A percentile compares a stretch with the other conserved stretches of the same genome.
Conservation (phyloP, 768 basidiomycete genomes). For the Rhizopogon rudus region DNA sequence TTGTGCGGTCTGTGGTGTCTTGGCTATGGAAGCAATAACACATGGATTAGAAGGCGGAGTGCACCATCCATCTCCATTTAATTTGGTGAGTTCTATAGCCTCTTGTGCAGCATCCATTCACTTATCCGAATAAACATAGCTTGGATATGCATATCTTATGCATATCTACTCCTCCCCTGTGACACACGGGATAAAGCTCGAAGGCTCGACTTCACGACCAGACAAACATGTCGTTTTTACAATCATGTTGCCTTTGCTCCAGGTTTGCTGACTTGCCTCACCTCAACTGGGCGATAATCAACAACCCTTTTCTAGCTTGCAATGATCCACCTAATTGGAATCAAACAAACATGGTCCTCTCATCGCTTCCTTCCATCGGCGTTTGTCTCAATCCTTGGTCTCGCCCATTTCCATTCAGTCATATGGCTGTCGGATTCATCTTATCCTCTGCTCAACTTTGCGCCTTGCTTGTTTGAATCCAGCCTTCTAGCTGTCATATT, state of each 20-base stretch:
- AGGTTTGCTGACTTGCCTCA: conserved; percentile 36
- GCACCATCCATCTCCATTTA: conserved; percentile 59
- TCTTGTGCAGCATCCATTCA: conserved; percentile 5
- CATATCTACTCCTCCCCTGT: conserved; percentile 69
- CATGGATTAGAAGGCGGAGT: conserved; percentile 63
- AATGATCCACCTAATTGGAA: conserved; percentile 61
- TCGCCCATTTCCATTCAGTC: conserved; percentile 65
- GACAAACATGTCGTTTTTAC: conserved; percentile 72
- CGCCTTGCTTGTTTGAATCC: conserved; percentile 71
- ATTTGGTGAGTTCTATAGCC: conserved; percentile 46
- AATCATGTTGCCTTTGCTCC: conserved; percentile 66
- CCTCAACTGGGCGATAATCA: not conserved
- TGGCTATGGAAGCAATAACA: conserved; percentile 61
- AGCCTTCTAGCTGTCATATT: conserved; percentile 51
- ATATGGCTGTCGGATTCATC: conserved; percentile 40
- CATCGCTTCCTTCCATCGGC: conserved; percentile 70
- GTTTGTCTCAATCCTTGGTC: conserved; percentile 51
- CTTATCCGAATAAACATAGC: conserved; percentile 31
- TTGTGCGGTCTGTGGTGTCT: conserved; percentile 57
- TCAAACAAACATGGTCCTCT: conserved; percentile 56
- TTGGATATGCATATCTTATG: conserved; percentile 73
- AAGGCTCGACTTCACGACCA: conserved; percentile 53
- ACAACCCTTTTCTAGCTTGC: conserved; percentile 38
- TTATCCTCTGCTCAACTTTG: conserved; percentile 71
- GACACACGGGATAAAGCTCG: conserved; percentile 41